Evolutionary conservation across 371 early-diverging fungal species (phyloP).

Genomic region (Apophysomyces ossiformis): DNA sequence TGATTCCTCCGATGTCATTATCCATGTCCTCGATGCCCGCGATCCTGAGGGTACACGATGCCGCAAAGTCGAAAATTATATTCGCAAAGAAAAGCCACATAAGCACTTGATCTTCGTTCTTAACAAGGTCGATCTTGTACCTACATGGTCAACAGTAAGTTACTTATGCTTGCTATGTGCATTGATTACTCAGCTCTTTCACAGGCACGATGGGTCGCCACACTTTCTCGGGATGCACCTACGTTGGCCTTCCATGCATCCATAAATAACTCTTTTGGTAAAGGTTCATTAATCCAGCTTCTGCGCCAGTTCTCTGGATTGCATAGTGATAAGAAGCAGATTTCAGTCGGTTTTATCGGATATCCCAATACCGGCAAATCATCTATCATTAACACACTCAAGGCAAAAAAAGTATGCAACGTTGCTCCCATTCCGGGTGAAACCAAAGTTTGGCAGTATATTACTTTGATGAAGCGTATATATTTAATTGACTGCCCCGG

Average conservation of each 20-base stretch:
- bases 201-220: conserved; percentile 89
- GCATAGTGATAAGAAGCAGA: conserved; percentile 97
- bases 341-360: conserved; percentile 97
- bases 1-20: conserved; percentile 98
- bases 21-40: conserved; percentile 99
- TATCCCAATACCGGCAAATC: conserved; percentile 98
- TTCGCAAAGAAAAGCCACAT: conserved; percentile 95
- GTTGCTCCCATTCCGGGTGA: conserved; percentile 99
- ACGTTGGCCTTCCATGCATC: conserved; percentile 99
- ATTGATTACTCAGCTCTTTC: not conserved
- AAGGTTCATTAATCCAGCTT: conserved; percentile 96
- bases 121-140: conserved; percentile 99
- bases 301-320: conserved; percentile 96
- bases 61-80: conserved; percentile 87
- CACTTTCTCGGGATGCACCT: conserved; percentile 91
- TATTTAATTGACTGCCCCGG: conserved; percentile 99
- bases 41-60: conserved; percentile 99
- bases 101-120: conserved; percentile 99
- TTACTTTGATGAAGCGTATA: conserved; percentile 98
- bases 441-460: conserved; percentile 99
- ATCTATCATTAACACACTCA: conserved; percentile 98
- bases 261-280: conserved; percentile 98
- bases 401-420: conserved; percentile 96
- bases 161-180: not conserved
- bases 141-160: conserved; percentile 97